A percentile compares a stretch with the other conserved stretches of the same genome.
These are phyloP conservation scores for Aspergillus proliferans DNA, from an alignment of 2,329 filamentous ascomycete species.

Conservation along the genomic window DNA sequence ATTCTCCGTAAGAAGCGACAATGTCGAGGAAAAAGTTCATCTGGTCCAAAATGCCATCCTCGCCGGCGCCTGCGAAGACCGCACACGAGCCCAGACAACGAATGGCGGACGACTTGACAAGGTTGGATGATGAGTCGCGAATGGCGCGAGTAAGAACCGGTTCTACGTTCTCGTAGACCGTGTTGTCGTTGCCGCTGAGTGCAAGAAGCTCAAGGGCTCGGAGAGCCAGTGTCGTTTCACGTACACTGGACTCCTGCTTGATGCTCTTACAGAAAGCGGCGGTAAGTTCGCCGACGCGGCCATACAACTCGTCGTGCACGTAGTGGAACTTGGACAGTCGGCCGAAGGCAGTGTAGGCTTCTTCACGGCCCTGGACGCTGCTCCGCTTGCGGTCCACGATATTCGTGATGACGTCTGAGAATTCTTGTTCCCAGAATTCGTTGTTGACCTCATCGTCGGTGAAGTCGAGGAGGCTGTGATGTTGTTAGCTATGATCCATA, in stretches of 20 bases:
- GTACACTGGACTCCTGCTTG: slow-evolving; percentile 60
- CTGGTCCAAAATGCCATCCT: slow-evolving; percentile 61
- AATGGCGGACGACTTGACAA: slow-evolving; percentile 65
- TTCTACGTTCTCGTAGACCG: slow-evolving; percentile 58
- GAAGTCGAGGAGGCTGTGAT: slow-evolving; percentile 62
- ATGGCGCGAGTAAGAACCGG: slow-evolving; percentile 56
- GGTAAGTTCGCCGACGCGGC: slow-evolving; percentile 56
- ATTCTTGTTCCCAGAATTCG: slow-evolving; percentile 55
- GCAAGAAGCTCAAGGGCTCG: slow-evolving; percentile 66
- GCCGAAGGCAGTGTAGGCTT: slow-evolving; percentile 55
- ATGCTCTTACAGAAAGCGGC: slow-evolving; percentile 64
- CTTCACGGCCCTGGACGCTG: slow-evolving; percentile 64
- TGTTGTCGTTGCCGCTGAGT: slow-evolving; percentile 60
- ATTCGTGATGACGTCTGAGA: slow-evolving; percentile 62
- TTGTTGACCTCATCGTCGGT: slow-evolving; percentile 50
- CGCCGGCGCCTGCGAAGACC: slow-evolving; percentile 67
- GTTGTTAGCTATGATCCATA: neutral
- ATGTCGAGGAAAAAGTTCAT: slow-evolving; percentile 74
- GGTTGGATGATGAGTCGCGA: slow-evolving; percentile 59
- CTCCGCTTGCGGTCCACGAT: slow-evolving; percentile 73
- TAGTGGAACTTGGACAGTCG: slow-evolving; percentile 64
- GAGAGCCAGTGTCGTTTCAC: slow-evolving; percentile 64
- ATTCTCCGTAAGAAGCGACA: slow-evolving; percentile 69
- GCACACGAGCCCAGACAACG: slow-evolving; percentile 65
- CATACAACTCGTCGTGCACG: slow-evolving; percentile 56